These are phyloP conservation scores for Chondrostereum purpureum DNA, from an alignment of 1,284 basidiomycete species.

Conservation along the genomic window DNA sequence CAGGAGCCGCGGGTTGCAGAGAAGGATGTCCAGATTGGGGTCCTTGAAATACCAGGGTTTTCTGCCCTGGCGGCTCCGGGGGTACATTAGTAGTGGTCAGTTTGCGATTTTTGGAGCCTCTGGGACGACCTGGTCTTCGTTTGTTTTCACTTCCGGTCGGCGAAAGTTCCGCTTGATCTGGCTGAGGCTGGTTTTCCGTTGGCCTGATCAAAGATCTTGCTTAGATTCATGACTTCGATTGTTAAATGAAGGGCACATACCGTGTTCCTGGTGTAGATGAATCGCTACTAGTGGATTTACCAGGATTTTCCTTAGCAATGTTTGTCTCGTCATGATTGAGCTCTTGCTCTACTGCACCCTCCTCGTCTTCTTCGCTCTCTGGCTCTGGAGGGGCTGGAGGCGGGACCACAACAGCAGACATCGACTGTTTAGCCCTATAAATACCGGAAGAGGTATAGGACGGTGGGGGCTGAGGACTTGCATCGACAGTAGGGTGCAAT, in stretches of 20 bases:
- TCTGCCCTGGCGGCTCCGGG: conserved; percentile 16
- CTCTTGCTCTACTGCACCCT: conserved; percentile 63
- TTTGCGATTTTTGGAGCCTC: conserved; percentile 58
- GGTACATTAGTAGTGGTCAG: conserved; percentile 31
- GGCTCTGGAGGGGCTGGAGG: conserved; percentile 48
- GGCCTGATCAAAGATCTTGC: no score
- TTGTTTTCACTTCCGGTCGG: conserved; percentile 32
- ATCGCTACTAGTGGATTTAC: conserved; percentile 13
- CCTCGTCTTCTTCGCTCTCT: conserved; percentile 61
- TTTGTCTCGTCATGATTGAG: conserved; percentile 34
- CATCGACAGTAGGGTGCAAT: conserved; percentile 45
- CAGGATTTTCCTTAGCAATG: no score
- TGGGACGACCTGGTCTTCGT: conserved; percentile 64
- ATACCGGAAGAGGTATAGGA: conserved; percentile 21
- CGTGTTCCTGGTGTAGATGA: conserved; percentile 12
- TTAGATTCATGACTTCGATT: no score
- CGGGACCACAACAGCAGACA: conserved; percentile 7
- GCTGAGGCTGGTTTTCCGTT: no score
- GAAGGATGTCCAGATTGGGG: conserved; percentile 24
- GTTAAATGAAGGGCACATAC: conserved; percentile 3
- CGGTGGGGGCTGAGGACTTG: conserved; percentile 25
- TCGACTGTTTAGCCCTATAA: conserved; percentile 21
- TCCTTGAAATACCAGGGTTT: conserved; percentile 15
- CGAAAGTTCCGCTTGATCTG: conserved; percentile 13
- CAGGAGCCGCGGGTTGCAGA: conserved; percentile 19